Conservation (phyloP, 1,284 basidiomycete species). For the Tausonia pullulans region DNA sequence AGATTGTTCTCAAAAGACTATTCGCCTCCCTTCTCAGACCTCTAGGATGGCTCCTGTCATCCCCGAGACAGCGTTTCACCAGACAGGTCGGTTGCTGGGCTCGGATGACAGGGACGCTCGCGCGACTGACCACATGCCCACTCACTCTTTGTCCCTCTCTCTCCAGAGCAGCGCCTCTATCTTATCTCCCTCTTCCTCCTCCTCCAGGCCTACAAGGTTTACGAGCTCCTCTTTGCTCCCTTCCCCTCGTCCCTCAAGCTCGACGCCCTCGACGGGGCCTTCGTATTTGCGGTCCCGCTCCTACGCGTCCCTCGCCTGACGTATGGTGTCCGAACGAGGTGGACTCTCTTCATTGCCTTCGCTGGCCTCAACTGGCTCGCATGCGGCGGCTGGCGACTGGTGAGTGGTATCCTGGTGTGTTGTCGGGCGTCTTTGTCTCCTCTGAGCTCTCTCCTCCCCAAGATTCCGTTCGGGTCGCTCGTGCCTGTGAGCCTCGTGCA, state of each 20-base stretch:
- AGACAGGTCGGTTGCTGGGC: no score
- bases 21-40: no score
- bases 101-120: no score
- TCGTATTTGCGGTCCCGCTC: conserved; percentile 4
- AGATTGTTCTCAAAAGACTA: no score
- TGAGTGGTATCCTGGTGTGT: not conserved
- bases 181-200: conserved; percentile 10
- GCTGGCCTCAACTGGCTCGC: conserved; percentile 7
- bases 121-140: no score
- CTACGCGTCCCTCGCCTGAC: conserved; percentile 9
- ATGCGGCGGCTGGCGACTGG: conserved; percentile 12
- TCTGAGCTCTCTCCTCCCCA: no score
- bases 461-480: conserved; percentile 12
- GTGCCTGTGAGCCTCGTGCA: conserved; percentile 3
- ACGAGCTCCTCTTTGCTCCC: not conserved
- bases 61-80: no score
- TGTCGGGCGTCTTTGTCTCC: no score
- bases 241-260: not conserved
- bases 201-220: conserved; percentile 15
- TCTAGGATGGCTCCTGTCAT: no score
- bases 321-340: not conserved
- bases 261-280: conserved; percentile 1
- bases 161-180: conserved; percentile 14
- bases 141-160: not conserved
- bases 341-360: not conserved